These are phyloP conservation scores for Liquidambar formosana DNA, from an alignment of 164 flowering plant species.

Conservation along the genomic window DNA sequence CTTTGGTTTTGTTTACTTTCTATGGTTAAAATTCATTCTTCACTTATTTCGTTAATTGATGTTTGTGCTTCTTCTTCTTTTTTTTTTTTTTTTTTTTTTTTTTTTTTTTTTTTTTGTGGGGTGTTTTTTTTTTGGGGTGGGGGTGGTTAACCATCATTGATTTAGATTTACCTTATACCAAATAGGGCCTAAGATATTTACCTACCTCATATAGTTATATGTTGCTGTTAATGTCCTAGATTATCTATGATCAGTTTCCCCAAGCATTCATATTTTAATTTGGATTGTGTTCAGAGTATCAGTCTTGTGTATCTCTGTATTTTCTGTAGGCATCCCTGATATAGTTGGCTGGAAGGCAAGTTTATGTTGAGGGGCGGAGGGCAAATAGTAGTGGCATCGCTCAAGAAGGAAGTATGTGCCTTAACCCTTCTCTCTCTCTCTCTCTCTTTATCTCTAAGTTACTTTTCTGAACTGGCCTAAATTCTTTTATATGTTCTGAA, in stretches of 20 bases:
- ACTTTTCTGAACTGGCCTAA: too few species aligned
- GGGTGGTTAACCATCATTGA: too few species aligned
- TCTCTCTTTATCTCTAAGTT: not conserved
- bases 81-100: too few species aligned
- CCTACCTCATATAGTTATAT: not conserved
- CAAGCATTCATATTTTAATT: not conserved
- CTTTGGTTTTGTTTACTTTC: too few species aligned
- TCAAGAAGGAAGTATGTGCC: conserved; percentile 63
- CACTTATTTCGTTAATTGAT: too few species aligned
- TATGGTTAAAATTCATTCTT: too few species aligned
- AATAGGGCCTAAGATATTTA: not conserved
- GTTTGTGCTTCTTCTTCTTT: too few species aligned
- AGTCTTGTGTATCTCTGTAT: not conserved
- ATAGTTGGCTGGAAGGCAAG: conserved; percentile 49
- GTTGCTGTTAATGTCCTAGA: not conserved
- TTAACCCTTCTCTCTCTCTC: not conserved
- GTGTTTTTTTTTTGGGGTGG: too few species aligned
- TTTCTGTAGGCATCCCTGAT: conserved; percentile 53
- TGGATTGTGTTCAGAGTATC: not conserved
- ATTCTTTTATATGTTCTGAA: too few species aligned
- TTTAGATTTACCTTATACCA: not conserved
- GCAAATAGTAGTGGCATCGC: conserved; percentile 32
- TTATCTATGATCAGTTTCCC: not conserved
- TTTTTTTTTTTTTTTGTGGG: too few species aligned
- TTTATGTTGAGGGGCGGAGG: conserved; percentile 62